These are phyloP conservation scores for Chaetomiaceae sp. DNA, from an alignment of 2,329 filamentous ascomycete species.

Conservation along the genomic window DNA sequence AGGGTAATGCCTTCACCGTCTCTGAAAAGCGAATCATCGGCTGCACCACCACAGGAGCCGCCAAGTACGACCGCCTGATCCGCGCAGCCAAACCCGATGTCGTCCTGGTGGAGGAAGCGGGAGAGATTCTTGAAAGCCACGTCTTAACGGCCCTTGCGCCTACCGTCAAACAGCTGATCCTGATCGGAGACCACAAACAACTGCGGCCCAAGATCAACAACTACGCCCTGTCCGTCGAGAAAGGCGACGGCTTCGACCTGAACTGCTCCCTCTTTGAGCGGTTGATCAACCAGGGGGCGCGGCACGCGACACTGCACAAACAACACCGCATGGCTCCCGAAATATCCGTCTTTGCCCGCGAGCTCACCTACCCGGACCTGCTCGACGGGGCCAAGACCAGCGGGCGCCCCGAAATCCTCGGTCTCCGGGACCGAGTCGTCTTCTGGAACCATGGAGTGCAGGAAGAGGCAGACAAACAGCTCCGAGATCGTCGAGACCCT, in stretches of 20 bases:
- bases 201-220: slow-evolving; percentile 57
- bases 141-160: slow-evolving; percentile 55
- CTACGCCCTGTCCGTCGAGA: slow-evolving; percentile 49
- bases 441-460: slow-evolving; percentile 60
- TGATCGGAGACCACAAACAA: slow-evolving; percentile 61
- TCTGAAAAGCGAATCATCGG: slow-evolving; percentile 57
- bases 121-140: slow-evolving; percentile 63
- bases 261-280: slow-evolving; percentile 60
- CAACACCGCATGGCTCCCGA: slow-evolving; percentile 63
- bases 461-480: slow-evolving; percentile 42
- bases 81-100: slow-evolving; percentile 51
- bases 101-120: slow-evolving; percentile 64
- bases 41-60: slow-evolving; percentile 67
- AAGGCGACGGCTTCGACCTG: slow-evolving; percentile 47
- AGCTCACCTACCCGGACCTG: slow-evolving; percentile 52
- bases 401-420: slow-evolving; percentile 44
- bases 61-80: slow-evolving; percentile 54
- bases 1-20: slow-evolving; percentile 42
- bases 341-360: slow-evolving; percentile 55
- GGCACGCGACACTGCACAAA: slow-evolving; percentile 40
- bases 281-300: slow-evolving; percentile 34
- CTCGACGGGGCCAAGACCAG: slow-evolving; percentile 49
- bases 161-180: slow-evolving; percentile 54
- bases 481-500: slow-evolving; percentile 48
- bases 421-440: slow-evolving; percentile 55